These are phyloP conservation scores for Alternaria postmessia DNA, from an alignment of 2,329 filamentous ascomycete species.

Conservation along the genomic window DNA sequence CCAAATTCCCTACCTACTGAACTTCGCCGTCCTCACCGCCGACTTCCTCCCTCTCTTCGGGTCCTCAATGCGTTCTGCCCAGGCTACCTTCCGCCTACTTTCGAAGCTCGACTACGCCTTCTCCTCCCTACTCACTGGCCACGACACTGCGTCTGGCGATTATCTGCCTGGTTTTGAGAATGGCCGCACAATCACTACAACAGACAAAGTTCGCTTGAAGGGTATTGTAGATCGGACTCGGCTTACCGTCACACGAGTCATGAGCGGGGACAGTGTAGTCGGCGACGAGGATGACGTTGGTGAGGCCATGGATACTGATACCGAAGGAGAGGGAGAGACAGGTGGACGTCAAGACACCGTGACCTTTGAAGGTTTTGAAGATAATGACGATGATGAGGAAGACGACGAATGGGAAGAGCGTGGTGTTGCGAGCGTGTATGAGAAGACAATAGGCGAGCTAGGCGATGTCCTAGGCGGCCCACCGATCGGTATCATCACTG, in stretches of 20 bases:
- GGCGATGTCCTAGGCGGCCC: conserved; percentile 69
- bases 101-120: conserved; percentile 86
- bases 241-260: conserved; percentile 72
- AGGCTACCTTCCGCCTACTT: conserved; percentile 74
- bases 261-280: conserved; percentile 63
- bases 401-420: conserved; percentile 42
- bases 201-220: conserved; percentile 87
- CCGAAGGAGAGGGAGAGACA: conserved; percentile 34
- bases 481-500: conserved; percentile 58
- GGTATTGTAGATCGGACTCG: conserved; percentile 81
- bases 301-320: conserved; percentile 43
- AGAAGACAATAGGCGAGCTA: conserved; percentile 77
- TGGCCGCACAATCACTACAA: conserved; percentile 72
- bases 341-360: conserved; percentile 31
- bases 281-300: conserved; percentile 41
- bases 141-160: conserved; percentile 71
- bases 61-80: conserved; percentile 68
- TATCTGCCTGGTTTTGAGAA: conserved; percentile 74
- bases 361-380: conserved; percentile 49
- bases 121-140: conserved; percentile 73
- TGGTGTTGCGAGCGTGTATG: conserved; percentile 72
- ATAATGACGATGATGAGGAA: conserved; percentile 56
- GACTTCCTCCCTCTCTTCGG: conserved; percentile 77
- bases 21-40: conserved; percentile 75
- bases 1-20: conserved; percentile 84